A percentile compares a stretch with the other conserved stretches of the same genome.
phyloP scores from a whole-genome alignment of 2,329 filamentous ascomycete species.

The Lecanicillium sp. region DNA sequence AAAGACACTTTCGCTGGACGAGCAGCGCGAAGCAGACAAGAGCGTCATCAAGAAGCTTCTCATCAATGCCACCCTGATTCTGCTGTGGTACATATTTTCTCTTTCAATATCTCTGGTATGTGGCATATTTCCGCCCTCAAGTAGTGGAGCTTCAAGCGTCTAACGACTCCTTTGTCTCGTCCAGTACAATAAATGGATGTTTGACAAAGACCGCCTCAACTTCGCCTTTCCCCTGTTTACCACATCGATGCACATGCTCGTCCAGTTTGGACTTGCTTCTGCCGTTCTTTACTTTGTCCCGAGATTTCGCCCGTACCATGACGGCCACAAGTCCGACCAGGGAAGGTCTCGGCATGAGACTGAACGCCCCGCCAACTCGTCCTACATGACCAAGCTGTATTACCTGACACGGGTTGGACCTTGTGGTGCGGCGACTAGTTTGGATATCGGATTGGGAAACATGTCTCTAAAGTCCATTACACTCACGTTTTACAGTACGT shows the following conservation, averaged over 20 bases:
- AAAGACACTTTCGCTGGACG: slow-evolving; percentile 55
- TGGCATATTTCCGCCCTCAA: slow-evolving; percentile 13
- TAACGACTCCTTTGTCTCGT: too few species aligned
- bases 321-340: slow-evolving; percentile 34
- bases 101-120: slow-evolving; percentile 84
- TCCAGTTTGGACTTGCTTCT: slow-evolving; percentile 77
- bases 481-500: slow-evolving; percentile 87
- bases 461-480: slow-evolving; percentile 94
- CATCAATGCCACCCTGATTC: slow-evolving; percentile 74
- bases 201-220: slow-evolving; percentile 73
- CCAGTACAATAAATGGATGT: slow-evolving; percentile 99
- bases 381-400: slow-evolving; percentile 81
- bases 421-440: slow-evolving; percentile 83
- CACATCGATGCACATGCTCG: slow-evolving; percentile 89
- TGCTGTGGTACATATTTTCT: slow-evolving; percentile 84
- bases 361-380: slow-evolving; percentile 38
- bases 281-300: slow-evolving; percentile 77
- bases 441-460: slow-evolving; percentile 94
- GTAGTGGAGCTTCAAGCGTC: too few species aligned
- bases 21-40: slow-evolving; percentile 68
- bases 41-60: slow-evolving; percentile 60
- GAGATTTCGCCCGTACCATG: slow-evolving; percentile 61
- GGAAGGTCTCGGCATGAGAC: slow-evolving; percentile 42
- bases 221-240: slow-evolving; percentile 95
- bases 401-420: slow-evolving; percentile 88